phyloP scores from a whole-genome alignment of 768 basidiomycete species.

The Calocera viscosa region DNA sequence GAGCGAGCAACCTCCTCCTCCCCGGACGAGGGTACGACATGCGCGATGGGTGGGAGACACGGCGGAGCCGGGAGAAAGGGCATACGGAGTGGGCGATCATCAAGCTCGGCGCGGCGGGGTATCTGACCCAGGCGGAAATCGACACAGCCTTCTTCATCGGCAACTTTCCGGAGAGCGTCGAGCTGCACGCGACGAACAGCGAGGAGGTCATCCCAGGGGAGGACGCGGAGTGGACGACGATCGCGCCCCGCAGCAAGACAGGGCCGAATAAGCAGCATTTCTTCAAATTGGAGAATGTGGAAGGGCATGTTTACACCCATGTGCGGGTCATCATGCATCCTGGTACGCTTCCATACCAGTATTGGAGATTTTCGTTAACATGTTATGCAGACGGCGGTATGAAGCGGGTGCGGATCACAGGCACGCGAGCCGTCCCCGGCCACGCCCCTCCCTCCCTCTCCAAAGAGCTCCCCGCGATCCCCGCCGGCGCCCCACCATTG shows the following conservation, averaged over 20 bases:
- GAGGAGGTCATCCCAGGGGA: conserved; percentile 25
- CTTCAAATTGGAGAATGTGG: conserved; percentile 65
- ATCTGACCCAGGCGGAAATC: conserved; percentile 64
- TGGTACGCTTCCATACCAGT: conserved; percentile 23
- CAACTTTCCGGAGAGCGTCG: conserved; percentile 84
- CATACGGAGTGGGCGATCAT: conserved; percentile 90
- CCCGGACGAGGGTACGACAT: conserved; percentile 90
- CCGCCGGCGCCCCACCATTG: conserved; percentile 14
- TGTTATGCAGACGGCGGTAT: conserved; percentile 63
- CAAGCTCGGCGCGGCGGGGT: conserved; percentile 68
- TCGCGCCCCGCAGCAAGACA: conserved; percentile 66
- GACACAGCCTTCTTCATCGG: conserved; percentile 95
- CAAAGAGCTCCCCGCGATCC: conserved; percentile 8
- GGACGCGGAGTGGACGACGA: conserved; percentile 51
- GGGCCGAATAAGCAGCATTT: conserved; percentile 84
- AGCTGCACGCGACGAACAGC: conserved; percentile 48
- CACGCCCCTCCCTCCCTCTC: conserved; percentile 1
- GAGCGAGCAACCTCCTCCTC: conserved; percentile 78
- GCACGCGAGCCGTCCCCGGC: conserved; percentile 36
- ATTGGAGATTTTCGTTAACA: no score
- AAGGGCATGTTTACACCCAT: conserved; percentile 56
- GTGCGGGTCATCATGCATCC: conserved; percentile 82
- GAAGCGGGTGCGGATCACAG: conserved; percentile 79
- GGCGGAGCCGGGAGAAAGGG: conserved; percentile 61
- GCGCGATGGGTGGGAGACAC: conserved; percentile 99